Conservation (phyloP, 2,329 filamentous ascomycete genomes). For the Lasiodiplodia hormozganensis region DNA sequence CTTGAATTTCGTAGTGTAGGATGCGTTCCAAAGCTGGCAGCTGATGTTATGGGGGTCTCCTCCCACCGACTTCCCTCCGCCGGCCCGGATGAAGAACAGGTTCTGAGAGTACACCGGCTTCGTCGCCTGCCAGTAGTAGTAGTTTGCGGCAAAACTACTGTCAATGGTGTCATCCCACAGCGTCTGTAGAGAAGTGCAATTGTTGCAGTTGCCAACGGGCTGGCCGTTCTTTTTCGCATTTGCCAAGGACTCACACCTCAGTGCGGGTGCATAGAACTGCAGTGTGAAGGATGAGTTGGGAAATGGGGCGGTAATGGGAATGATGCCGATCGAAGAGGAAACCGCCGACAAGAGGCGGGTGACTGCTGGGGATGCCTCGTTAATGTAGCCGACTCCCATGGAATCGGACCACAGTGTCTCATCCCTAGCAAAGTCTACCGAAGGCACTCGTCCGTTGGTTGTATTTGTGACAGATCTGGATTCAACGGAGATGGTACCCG, state of each 20-base stretch:
- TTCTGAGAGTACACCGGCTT: neutral
- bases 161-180: neutral
- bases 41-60: neutral
- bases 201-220: neutral
- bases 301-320: neutral
- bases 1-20: neutral
- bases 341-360: neutral
- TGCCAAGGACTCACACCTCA: conserved; percentile 5
- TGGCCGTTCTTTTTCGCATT: neutral
- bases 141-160: neutral
- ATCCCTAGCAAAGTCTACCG: neutral
- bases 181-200: neutral
- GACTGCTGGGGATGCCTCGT: neutral
- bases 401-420: neutral
- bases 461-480: neutral
- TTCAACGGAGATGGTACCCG: conserved; percentile 5
- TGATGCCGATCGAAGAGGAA: conserved; percentile 3
- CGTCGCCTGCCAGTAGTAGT: neutral
- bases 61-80: neutral
- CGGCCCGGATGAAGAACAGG: neutral
- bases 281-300: conserved; percentile 8
- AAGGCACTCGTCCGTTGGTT: neutral
- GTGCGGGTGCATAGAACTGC: neutral
- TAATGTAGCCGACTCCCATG: neutral
- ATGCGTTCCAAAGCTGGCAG: conserved; percentile 4